Percentiles rank a stretch among this genome's conserved stretches.
phyloP scores from a whole-genome alignment of 495 filamentous ascomycete genomes.

The Penicillium antarcticum region DNA sequence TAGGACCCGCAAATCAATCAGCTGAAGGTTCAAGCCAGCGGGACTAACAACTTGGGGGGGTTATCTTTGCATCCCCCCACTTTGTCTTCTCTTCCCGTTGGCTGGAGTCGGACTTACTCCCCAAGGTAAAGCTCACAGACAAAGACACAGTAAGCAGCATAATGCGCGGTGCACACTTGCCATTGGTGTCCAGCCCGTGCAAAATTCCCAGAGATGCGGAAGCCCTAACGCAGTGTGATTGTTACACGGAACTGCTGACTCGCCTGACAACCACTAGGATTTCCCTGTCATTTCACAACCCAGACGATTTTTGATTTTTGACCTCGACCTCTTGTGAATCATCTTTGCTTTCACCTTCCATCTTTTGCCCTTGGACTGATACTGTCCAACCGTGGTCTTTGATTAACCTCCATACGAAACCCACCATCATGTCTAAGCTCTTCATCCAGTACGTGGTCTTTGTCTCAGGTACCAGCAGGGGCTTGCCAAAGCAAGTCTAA shows the following conservation, averaged over 20 bases:
- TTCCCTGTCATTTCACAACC: constrained; percentile 15
- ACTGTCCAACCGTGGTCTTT: not conserved
- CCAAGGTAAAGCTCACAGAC: constrained; percentile 2
- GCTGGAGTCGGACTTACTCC: constrained; percentile 1
- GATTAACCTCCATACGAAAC: not conserved
- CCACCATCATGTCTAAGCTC: constrained; percentile 25
- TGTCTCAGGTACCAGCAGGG: not conserved
- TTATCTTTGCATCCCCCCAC: constrained; percentile 6
- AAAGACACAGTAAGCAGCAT: constrained; percentile 20
- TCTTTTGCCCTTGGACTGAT: constrained; percentile 1
- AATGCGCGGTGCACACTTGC: constrained; percentile 4
- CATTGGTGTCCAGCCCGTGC: constrained; percentile 11
- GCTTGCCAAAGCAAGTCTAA: not conserved
- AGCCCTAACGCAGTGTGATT: constrained; percentile 31
- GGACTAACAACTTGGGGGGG: constrained; percentile 3
- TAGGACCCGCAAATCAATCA: constrained; percentile 14
- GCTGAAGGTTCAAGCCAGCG: constrained; percentile 19
- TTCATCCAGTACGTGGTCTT: constrained; percentile 24
- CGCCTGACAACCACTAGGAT: constrained; percentile 27
- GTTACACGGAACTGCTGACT: constrained; percentile 31
- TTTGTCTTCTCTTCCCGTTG: constrained; percentile 4
- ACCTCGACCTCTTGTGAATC: constrained; percentile 1
- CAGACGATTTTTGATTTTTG: constrained; percentile 2
- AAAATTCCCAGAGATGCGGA: constrained; percentile 13
- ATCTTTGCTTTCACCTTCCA: not conserved